Base-by-base conservation (phyloP, 768 basidiomycete species). In the Fistulinella prunicolor region DNA sequence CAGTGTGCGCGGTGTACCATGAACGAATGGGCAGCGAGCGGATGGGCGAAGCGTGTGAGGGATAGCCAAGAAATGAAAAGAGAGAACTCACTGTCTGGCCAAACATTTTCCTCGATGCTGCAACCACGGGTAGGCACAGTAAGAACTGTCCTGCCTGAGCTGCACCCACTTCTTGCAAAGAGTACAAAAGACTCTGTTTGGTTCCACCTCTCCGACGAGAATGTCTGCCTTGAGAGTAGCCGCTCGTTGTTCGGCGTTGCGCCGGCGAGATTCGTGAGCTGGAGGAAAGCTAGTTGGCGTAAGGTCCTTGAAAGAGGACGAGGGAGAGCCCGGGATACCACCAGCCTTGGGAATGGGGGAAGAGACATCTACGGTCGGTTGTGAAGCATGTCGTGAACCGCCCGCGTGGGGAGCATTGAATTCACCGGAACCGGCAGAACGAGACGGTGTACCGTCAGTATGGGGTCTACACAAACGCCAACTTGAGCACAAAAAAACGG, bases 111-210 rank as follows among this genome's bases (percentile, higher is more conserved):
- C 78, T 17, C 85, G 78, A 64, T 90, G 88, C 67, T 86, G 85
- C 49, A 82, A 62, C 88, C 87, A 90, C 32, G 88, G 87, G 61
- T 89, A 87, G 44, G 87, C 84, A 55, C 87, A 90, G 62, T 84
- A 90, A 9, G 80, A 79, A 50, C 80, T 82, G 56, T 90, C 87
- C 62, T 88, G 86, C 35, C 88, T 66, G 17, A 90, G 73, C 64
- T 89, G 88, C 1, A 90, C 86, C 88, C 88, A 90, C 65, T 89
- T 89, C 58, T 78, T 73, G 61, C 89, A 91, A 1, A 89, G 65
- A 3, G 74, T 72, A 60, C 88, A 91, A 55, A 89, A 87, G 0
- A 89, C 85, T 23, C 82, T 66, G 56, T 83, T 84, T 0, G 85
- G 82, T 58, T 89, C 86, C 28, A 90, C 88, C 46, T 80, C 75